Conservation (phyloP, 768 basidiomycete genomes). For the Pleurotus platypus region DNA sequence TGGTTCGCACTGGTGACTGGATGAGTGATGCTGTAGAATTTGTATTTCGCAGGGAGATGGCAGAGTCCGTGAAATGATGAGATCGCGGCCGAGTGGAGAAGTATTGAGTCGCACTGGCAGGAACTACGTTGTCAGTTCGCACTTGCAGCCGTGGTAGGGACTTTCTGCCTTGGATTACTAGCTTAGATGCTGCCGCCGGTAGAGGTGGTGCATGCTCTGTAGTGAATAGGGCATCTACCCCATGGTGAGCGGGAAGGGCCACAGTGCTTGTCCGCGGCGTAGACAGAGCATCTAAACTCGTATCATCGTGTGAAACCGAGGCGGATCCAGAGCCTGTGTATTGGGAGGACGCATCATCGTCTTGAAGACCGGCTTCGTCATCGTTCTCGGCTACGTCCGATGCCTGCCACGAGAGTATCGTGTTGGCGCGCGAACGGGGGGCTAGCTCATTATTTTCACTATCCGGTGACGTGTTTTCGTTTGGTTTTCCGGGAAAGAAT, state of each 20-base stretch:
- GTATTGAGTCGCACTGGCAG: not conserved
- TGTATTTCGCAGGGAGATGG: constrained; percentile 1
- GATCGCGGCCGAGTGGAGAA: not conserved
- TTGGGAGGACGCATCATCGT: constrained; percentile 12
- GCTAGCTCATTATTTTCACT: constrained; percentile 20
- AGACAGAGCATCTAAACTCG: not conserved
- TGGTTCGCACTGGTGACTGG: not conserved
- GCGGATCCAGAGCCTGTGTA: constrained; percentile 3
- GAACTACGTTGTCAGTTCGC: not conserved
- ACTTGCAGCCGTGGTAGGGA: constrained; percentile 3
- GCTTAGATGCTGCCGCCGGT: not conserved
- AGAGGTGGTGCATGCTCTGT: too few species aligned
- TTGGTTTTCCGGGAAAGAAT: constrained; percentile 58
- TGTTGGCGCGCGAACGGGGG: constrained; percentile 15
- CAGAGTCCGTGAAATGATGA: not conserved
- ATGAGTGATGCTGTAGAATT: not conserved
- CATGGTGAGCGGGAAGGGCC: not conserved
- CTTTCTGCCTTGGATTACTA: not conserved
- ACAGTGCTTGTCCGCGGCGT: constrained; percentile 1
- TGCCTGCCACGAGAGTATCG: constrained; percentile 5
- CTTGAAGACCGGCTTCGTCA: constrained; percentile 5
- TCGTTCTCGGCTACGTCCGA: not conserved
- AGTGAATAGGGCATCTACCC: not conserved
- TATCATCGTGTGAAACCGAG: not conserved
- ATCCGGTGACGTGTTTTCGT: constrained; percentile 30